Evolutionary conservation across 768 basidiomycete species (phyloP).

Genomic region (Guyanaporus albipodus): DNA sequence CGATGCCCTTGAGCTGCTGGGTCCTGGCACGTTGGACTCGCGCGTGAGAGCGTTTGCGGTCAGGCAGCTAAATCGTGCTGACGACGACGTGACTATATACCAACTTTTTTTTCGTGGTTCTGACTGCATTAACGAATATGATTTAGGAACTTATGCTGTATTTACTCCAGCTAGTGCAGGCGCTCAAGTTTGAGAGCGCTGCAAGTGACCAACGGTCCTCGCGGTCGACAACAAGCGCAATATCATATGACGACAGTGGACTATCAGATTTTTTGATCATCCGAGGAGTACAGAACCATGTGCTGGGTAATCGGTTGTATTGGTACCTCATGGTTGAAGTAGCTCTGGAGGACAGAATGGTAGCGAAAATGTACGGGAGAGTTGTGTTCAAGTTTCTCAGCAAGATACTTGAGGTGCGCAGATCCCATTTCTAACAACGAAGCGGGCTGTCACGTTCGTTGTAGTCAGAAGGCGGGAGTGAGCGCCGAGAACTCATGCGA

Average conservation of each 20-base stretch:
- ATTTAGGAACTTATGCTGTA: slow-evolving; percentile 86
- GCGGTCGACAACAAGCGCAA: slow-evolving; percentile 67
- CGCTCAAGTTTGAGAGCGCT: slow-evolving; percentile 90
- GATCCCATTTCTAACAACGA: neutral
- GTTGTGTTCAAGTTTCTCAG: slow-evolving; percentile 90
- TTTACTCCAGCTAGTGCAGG: slow-evolving; percentile 93
- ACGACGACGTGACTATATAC: slow-evolving; percentile 79
- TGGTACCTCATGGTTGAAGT: slow-evolving; percentile 99
- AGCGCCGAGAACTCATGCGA: slow-evolving; percentile 84
- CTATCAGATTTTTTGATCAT: slow-evolving; percentile 89
- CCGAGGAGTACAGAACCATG: slow-evolving; percentile 75
- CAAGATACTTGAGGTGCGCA: slow-evolving; percentile 75
- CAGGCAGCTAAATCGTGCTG: slow-evolving; percentile 82
- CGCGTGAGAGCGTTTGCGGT: slow-evolving; percentile 94
- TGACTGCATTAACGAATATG: neutral
- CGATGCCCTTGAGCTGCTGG: slow-evolving; percentile 91
- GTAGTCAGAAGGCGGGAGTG: slow-evolving; percentile 70
- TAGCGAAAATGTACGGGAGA: slow-evolving; percentile 90
- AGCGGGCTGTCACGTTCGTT: neutral
- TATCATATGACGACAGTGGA: slow-evolving; percentile 88
- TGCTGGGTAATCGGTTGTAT: slow-evolving; percentile 88
- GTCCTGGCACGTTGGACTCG: slow-evolving; percentile 86
- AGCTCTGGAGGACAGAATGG: slow-evolving; percentile 76
- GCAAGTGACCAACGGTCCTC: slow-evolving; percentile 73
- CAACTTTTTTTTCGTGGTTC: neutral